phyloP scores from a whole-genome alignment of 2,329 filamentous ascomycete genomes.

The Epichloe brachyelytri region DNA sequence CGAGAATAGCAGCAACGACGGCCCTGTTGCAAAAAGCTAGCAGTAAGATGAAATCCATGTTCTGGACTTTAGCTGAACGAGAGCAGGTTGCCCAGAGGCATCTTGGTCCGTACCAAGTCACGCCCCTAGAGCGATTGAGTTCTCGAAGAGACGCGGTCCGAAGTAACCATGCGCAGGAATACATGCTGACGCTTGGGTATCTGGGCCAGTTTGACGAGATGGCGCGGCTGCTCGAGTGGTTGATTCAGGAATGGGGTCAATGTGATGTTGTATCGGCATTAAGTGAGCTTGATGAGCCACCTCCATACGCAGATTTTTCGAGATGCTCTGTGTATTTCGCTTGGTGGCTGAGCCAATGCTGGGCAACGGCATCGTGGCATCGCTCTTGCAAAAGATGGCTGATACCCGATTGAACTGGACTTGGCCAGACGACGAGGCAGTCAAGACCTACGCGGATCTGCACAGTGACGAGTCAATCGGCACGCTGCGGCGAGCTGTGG shows the following conservation, averaged over 20 bases:
- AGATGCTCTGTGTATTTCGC: slow-evolving; percentile 34
- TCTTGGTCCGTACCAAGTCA: slow-evolving; percentile 11
- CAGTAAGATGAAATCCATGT: slow-evolving; percentile 15
- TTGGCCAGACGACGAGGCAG: slow-evolving; percentile 27
- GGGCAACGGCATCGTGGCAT: slow-evolving; percentile 15
- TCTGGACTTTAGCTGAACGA: slow-evolving; percentile 13
- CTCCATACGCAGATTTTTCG: slow-evolving; percentile 20
- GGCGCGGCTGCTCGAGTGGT: slow-evolving; percentile 44
- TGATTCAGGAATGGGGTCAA: slow-evolving; percentile 33
- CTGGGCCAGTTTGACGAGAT: slow-evolving; percentile 48
- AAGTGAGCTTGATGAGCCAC: slow-evolving; percentile 20
- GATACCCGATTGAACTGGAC: slow-evolving; percentile 15
- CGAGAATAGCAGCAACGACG: background rate
- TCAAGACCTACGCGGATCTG: slow-evolving; percentile 20
- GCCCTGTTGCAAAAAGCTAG: slow-evolving; percentile 12
- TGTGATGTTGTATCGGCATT: slow-evolving; percentile 22
- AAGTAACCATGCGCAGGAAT: slow-evolving; percentile 35
- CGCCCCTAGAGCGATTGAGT: slow-evolving; percentile 20
- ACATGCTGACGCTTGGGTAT: slow-evolving; percentile 50
- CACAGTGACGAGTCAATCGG: slow-evolving; percentile 13
- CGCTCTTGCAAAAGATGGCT: slow-evolving; percentile 18
- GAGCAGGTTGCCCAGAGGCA: slow-evolving; percentile 12
- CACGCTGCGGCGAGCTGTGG: slow-evolving; percentile 14
- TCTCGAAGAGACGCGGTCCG: slow-evolving; percentile 20
- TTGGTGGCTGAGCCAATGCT: slow-evolving; percentile 33